A percentile compares a stretch with the other conserved stretches of the same genome.
Conservation (phyloP, 2,329 filamentous ascomycete species). For the Cladophialophora psammophila region DNA sequence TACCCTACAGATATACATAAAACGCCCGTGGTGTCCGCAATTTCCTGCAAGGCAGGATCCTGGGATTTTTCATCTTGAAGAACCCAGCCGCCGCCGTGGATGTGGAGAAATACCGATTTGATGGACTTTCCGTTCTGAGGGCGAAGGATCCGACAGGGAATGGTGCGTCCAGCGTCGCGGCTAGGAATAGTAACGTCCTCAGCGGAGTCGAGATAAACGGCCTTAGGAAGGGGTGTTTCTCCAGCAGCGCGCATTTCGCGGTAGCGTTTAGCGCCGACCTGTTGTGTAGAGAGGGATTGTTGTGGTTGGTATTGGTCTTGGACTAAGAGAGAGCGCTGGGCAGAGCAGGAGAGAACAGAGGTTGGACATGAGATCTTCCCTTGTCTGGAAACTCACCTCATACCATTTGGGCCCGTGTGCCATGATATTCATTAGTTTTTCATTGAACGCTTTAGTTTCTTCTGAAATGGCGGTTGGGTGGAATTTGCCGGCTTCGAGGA, state of each 20-base stretch:
- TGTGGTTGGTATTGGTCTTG: slow-evolving; percentile 1
- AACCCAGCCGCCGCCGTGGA: slow-evolving; percentile 61
- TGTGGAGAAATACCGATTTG: slow-evolving; percentile 61
- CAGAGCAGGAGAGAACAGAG: not conserved
- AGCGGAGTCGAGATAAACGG: slow-evolving; percentile 55
- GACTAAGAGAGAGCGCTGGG: not conserved
- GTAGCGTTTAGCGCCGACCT: slow-evolving; percentile 63
- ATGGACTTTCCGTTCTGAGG: slow-evolving; percentile 53
- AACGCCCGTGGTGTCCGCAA: slow-evolving; percentile 58
- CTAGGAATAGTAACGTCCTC: slow-evolving; percentile 60
- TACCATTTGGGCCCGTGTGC: slow-evolving; percentile 59
- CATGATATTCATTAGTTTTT: slow-evolving; percentile 45
- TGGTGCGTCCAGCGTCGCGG: slow-evolving; percentile 57
- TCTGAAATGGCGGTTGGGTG: slow-evolving; percentile 34
- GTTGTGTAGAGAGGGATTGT: slow-evolving; percentile 13
- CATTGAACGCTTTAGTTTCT: slow-evolving; percentile 39
- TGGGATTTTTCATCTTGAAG: slow-evolving; percentile 48
- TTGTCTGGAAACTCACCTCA: slow-evolving; percentile 48
- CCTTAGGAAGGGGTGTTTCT: slow-evolving; percentile 60
- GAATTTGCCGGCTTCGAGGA: slow-evolving; percentile 34
- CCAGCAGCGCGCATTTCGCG: slow-evolving; percentile 62
- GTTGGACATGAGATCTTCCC: not conserved
- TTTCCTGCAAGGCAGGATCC: slow-evolving; percentile 57
- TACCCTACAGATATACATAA: slow-evolving; percentile 65
- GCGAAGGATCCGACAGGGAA: slow-evolving; percentile 61